Base-by-base conservation (phyloP, 352 stramenopile genomes). In the Phytophthora crassamura region DNA sequence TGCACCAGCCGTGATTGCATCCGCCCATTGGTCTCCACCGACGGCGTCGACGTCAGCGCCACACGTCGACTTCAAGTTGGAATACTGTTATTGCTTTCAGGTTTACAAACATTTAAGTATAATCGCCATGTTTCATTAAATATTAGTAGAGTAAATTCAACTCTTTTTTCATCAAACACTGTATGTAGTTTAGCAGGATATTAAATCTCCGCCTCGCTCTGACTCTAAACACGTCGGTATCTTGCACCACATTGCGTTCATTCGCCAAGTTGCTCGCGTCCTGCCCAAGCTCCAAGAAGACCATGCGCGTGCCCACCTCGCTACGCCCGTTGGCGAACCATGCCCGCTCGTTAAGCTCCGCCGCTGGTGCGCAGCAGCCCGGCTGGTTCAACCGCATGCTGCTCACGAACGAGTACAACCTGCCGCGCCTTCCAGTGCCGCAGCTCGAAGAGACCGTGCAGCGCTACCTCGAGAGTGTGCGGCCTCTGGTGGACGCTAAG, bases 391-490 rank as follows among this genome's bases (percentile, higher is more conserved):
- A 86, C 43, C 81, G 83, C 64, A 89, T 92, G 80, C 77, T 84
- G 28, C 56, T 69, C 53, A 92, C 84, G 38, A 92, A 92, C 62
- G 82, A 90, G 73, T 92, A 84, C 72, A 84, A 93, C 51, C 56
- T 92, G 39, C 82, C 84, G 30, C 81, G 83, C 32, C 62, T 98
- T 47, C 90, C 94, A 3, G 90, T 98, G 62, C 95, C 95, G 32
- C 78, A 84, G 22, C 77, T 98, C 8, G 78, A 94, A 43, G 88
- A 97, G 59, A 98, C 95, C 43, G 58, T 97, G 40, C 58, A 85
- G 52, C 92, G 88, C 46, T 98, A 98, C 60, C 66, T 94, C 25
- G 73, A 80, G 38, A 84, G 78, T 16, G 76, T 98, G n/a, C 64
- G 80, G 45, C 86, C 91, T 12, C 77, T 98, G n/a, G 64, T 97